These are phyloP conservation scores for Ogataea thermomethanolica DNA, from an alignment of 805 yeast species.

Conservation along the genomic window DNA sequence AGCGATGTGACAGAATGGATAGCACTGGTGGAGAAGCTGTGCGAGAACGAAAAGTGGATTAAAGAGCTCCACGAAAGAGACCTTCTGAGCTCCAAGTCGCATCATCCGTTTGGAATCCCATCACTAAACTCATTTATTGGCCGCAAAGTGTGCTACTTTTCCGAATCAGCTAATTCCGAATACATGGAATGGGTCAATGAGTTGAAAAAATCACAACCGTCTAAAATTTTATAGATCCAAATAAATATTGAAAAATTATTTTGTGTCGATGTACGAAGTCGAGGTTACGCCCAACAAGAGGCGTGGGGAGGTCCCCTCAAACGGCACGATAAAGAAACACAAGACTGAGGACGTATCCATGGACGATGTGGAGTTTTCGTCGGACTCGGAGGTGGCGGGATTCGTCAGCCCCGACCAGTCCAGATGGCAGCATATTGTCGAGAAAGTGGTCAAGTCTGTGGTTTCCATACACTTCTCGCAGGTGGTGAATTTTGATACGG, in stretches of 20 bases:
- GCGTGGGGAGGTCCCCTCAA: background rate
- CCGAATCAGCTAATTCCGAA: conserved; percentile 31
- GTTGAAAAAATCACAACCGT: conserved; percentile 25
- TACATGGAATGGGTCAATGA: conserved; percentile 33
- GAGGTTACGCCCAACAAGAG: conserved; percentile 1
- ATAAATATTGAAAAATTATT: background rate
- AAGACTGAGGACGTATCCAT: conserved; percentile 5
- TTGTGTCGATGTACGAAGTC: conserved; percentile 3
- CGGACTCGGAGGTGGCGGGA: conserved; percentile 9
- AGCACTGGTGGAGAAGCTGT: conserved; percentile 48
- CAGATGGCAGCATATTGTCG: conserved; percentile 78
- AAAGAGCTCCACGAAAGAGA: conserved; percentile 37
- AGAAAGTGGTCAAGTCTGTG: conserved; percentile 77
- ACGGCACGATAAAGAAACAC: conserved; percentile 3
- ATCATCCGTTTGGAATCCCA: conserved; percentile 28
- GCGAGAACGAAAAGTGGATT: conserved; percentile 61
- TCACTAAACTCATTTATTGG: conserved; percentile 22
- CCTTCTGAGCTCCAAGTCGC: conserved; percentile 35
- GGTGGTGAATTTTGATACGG: conserved; percentile 85
- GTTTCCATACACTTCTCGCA: conserved; percentile 88
- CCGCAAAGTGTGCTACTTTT: conserved; percentile 25
- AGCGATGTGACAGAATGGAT: conserved; percentile 52
- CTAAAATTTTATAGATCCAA: conserved; percentile 3
- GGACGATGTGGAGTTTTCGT: conserved; percentile 7
- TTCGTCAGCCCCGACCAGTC: conserved; percentile 26